Evolutionary conservation across 2,329 filamentous ascomycete species (phyloP), one percentile per base, ranked within the genome.

Genomic region (Colletotrichum australisinense): DNA sequence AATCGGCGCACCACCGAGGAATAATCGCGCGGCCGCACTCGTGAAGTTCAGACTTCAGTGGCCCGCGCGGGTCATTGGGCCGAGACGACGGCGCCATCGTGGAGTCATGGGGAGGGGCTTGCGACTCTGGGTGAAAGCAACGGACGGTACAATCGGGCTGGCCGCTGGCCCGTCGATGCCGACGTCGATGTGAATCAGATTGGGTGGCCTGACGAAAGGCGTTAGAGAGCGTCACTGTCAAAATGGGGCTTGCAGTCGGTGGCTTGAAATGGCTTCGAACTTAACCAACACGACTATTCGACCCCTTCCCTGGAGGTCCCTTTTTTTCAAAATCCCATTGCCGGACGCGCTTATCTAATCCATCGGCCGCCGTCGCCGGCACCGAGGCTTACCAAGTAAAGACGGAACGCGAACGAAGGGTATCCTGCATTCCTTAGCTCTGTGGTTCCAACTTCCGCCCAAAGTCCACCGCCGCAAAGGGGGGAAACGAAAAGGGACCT

Each of bases 221-320:
- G 65, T 72, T 32, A 42, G n/a, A 58, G 14, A 58, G 24, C 53
- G 65, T 72, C 69, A 35, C 71, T 66, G 67, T 66, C 71, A 65
- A 65, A 57, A 62, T 19, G 70, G 70, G 60, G 67, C 70, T 73
- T 62, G 56, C 56, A 57, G 49, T 70, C 60, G 52, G 71, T 73
- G 71, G 71, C 71, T 73, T 66, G 55, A 42, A 49, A 63, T 66
- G 30, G 67, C 55, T 65, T 38, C 32, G n/a, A 35, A 24, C 19
- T 53, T 53, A 62, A 46, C 30, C 8, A 42, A 28, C n/a, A 32
- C 6, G 14, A 60, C 2, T 19, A 12, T 14, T n/a, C 16, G 55
- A 57, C 26, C 46, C 14, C 28, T 63, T 49, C 42, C 19, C 42
- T 9, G 42, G 3, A 42, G 16, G 38, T 42, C 38, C 26, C 42